Evolutionary conservation across 495 filamentous ascomycete species (phyloP), one percentile per base, ranked within the genome.

Genomic region (Chaetomium cochliodes): DNA sequence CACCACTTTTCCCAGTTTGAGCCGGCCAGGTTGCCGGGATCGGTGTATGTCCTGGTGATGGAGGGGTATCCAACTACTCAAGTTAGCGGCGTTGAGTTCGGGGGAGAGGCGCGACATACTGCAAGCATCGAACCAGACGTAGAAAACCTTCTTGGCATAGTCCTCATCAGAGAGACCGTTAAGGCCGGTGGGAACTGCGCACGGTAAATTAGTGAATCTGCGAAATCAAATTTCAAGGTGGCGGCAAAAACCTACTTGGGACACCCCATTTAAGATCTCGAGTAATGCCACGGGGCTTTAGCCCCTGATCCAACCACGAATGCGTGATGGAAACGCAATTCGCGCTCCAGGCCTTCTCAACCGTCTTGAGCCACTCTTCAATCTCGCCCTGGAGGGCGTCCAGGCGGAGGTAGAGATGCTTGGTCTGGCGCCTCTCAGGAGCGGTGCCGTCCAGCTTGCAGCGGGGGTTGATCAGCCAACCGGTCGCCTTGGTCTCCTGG

Each of bases 101-200:
- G n/a, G 7, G 28, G 30, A 2, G 1, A 7, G 15, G 23, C 18
- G 23, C 6, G 30, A 62, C 65, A 26, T 67, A 67, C 65, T 96
- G 76, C 92, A 96, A 44, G 94, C 94, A 76, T 98, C 94, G 69
- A 98, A 98, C 94, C 94, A 98, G 46, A 96, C 92, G 69, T 98
- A 98, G 65, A 98, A 83, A 64, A 96, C 92, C 81, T 96, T 96
- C 62, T 89, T 82, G 62, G 88, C 87, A 54, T 87, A 93, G 12
- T 70, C 68, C 62, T 69, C 62, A 2, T 70, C 68, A 18, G 51
- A 58, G 8, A 70, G 62, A 8, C 71, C 72, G 9, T 72, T 68
- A 9, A 72, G 64, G 26, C 65, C 60, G 11, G 67, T 71, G 26
- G 74, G 74, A 26, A 76, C 74, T 76, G 42, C 25, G 25, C 33